phyloP scores from a whole-genome alignment of 2,329 filamentous ascomycete genomes.

The Helminthosporium solani region DNA sequence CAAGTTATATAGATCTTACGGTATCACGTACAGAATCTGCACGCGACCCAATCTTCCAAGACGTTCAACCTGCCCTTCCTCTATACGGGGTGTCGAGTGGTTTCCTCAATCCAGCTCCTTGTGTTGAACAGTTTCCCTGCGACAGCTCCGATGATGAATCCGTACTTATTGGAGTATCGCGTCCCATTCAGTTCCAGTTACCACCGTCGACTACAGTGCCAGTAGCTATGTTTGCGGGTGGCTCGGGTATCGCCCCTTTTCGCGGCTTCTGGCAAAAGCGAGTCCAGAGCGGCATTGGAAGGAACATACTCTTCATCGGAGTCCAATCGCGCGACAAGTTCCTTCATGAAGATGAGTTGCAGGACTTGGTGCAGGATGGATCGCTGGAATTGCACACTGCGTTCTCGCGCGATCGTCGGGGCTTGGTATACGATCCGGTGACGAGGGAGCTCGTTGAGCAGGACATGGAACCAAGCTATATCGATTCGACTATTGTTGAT shows the following conservation, averaged over 20 bases:
- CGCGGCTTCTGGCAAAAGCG: conserved; percentile 57
- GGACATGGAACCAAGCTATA: conserved; percentile 53
- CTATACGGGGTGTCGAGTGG: conserved; percentile 54
- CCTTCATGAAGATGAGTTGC: conserved; percentile 53
- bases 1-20: conserved; percentile 53
- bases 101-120: conserved; percentile 51
- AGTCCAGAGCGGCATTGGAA: conserved; percentile 44
- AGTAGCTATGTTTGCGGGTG: conserved; percentile 56
- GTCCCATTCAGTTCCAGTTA: conserved; percentile 54
- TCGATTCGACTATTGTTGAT: conserved; percentile 54
- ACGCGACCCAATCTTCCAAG: conserved; percentile 33
- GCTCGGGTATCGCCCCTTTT: conserved; percentile 57
- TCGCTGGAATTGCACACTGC: conserved; percentile 55
- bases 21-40: conserved; percentile 50
- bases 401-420: conserved; percentile 53
- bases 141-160: conserved; percentile 47
- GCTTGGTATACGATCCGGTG: conserved; percentile 48
- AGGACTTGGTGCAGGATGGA: conserved; percentile 49
- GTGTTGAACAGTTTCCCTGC: conserved; percentile 29
- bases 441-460: conserved; percentile 51
- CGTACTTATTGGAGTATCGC: conserved; percentile 53
- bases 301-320: conserved; percentile 54
- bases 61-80: conserved; percentile 40
- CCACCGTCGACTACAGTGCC: conserved; percentile 53
- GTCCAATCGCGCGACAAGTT: conserved; percentile 57